Percentiles rank a stretch among this genome's conserved stretches.
Evolutionary conservation across 2,329 filamentous ascomycete genomes (phyloP).

Genomic region (Ascochyta viciae-villosae): DNA sequence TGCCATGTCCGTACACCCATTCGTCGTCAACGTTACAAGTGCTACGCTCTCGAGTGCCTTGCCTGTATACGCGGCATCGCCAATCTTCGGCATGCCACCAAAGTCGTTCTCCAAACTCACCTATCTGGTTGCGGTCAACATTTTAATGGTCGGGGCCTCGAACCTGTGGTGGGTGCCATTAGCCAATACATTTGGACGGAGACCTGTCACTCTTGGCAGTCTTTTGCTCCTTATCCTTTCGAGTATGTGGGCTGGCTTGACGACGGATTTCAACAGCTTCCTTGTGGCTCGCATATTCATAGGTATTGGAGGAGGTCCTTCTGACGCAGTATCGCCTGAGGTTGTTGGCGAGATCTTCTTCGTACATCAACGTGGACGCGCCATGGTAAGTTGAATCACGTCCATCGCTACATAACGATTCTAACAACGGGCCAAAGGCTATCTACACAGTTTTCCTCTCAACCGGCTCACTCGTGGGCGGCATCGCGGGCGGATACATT

Average conservation of each 20-base stretch:
- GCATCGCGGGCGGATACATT: constrained; percentile 53
- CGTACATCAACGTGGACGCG: constrained; percentile 51
- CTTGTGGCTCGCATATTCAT: constrained; percentile 50
- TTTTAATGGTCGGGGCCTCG: constrained; percentile 48
- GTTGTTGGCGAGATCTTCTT: constrained; percentile 54
- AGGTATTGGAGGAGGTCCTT: constrained; percentile 47
- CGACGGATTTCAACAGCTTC: constrained; percentile 46
- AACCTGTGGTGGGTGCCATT: constrained; percentile 54
- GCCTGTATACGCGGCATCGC: constrained; percentile 43
- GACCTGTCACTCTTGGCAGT: constrained; percentile 48
- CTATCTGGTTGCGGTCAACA: constrained; percentile 49
- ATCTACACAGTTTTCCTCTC: constrained; percentile 52
- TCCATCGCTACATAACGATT: not conserved
- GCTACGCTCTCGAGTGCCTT: constrained; percentile 48
- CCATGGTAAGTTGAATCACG: constrained; percentile 38
- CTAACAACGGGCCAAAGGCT: constrained; percentile 32
- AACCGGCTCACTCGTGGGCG: constrained; percentile 49
- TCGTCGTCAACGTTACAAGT: constrained; percentile 48
- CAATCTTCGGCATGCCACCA: constrained; percentile 40
- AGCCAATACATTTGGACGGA: constrained; percentile 50
- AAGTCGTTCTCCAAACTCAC: constrained; percentile 42
- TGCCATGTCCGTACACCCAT: constrained; percentile 49
- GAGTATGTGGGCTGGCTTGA: constrained; percentile 52
- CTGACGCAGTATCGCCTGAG: constrained; percentile 51
- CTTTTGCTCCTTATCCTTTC: constrained; percentile 44